A percentile compares a stretch with the other conserved stretches of the same genome.
These are phyloP conservation scores for Ensete glaucum DNA, from an alignment of 176 grass and related monocot genomes.

Conservation along the genomic window DNA sequence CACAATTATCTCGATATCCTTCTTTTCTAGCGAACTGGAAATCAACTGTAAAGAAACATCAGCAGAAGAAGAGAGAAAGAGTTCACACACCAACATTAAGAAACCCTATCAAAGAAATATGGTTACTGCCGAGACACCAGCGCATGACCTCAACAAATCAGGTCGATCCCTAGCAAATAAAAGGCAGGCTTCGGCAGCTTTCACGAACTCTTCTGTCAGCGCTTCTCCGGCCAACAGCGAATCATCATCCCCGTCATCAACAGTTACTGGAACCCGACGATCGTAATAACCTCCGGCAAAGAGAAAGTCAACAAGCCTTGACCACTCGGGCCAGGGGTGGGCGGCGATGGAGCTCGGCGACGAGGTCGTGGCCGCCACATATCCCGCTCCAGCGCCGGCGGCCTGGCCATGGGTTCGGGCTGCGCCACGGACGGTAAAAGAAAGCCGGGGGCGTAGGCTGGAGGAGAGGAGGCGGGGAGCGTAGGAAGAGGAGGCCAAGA, in stretches of 20 bases:
- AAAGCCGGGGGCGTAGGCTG: not conserved
- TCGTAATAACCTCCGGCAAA: constrained; percentile 34
- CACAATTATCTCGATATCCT: constrained; percentile 59
- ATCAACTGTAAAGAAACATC: not conserved
- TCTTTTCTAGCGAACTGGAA: constrained; percentile 49
- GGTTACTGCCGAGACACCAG: no score
- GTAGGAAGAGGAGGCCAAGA: constrained; percentile 18
- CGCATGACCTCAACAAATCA: constrained; percentile 55
- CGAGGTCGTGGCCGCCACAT: not conserved
- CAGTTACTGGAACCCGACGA: not conserved
- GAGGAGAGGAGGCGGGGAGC: constrained; percentile 22
- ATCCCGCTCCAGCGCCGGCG: not conserved
- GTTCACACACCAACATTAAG: not conserved
- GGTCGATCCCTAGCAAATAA: constrained; percentile 67
- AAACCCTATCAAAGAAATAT: not conserved
- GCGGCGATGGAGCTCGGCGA: constrained; percentile 1
- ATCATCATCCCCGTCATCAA: constrained; percentile 3
- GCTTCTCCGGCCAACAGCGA: constrained; percentile 8
- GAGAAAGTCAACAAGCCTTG: constrained; percentile 54
- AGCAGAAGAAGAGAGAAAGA: constrained; percentile 10
- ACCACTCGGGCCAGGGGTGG: constrained; percentile 54
- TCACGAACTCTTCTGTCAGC: constrained; percentile 38
- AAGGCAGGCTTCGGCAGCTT: constrained; percentile 38
- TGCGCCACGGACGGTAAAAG: not conserved
- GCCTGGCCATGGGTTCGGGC: constrained; percentile 6